Conservation (phyloP, 164 flowering plant species). For the Macadamia integrifolia region DNA sequence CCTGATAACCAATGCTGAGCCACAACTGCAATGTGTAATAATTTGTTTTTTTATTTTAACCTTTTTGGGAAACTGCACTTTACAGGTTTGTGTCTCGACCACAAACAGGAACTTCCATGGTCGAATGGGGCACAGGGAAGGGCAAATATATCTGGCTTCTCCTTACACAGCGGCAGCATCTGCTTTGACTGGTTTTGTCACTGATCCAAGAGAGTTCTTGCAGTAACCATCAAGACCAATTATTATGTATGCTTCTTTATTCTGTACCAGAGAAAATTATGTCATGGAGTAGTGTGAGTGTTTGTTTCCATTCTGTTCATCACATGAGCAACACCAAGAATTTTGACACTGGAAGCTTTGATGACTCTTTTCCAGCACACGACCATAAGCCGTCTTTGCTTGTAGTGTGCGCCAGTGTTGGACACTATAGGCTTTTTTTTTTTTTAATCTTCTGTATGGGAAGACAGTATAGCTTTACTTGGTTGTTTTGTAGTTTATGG, state of each 20-base stretch:
- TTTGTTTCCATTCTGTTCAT: too few species aligned
- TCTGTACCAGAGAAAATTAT: background rate
- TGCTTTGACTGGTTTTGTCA: conserved; percentile 92
- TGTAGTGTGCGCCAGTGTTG: too few species aligned
- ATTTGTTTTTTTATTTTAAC: background rate
- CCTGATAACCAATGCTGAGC: background rate
- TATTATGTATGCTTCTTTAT: background rate
- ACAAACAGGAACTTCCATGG: conserved; percentile 99
- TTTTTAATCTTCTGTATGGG: too few species aligned
- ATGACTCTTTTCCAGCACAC: too few species aligned
- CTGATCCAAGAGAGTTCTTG: conserved; percentile 94
- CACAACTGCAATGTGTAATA: background rate
- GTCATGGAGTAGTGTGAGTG: too few species aligned
- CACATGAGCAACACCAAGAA: too few species aligned
- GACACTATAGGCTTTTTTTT: too few species aligned
- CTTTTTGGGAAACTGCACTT: background rate
- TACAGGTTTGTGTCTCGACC: conserved; percentile 94
- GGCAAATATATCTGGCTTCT: conserved; percentile 91
- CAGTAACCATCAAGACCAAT: conserved; percentile 26
- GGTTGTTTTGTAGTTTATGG: too few species aligned
- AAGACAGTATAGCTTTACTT: too few species aligned
- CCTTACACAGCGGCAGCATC: conserved; percentile 98
- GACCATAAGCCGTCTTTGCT: too few species aligned
- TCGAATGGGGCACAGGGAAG: conserved; percentile 97
- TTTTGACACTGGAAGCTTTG: too few species aligned